These are phyloP conservation scores for Ogataea salicorniae DNA, from an alignment of 805 yeast species.

Conservation along the genomic window DNA sequence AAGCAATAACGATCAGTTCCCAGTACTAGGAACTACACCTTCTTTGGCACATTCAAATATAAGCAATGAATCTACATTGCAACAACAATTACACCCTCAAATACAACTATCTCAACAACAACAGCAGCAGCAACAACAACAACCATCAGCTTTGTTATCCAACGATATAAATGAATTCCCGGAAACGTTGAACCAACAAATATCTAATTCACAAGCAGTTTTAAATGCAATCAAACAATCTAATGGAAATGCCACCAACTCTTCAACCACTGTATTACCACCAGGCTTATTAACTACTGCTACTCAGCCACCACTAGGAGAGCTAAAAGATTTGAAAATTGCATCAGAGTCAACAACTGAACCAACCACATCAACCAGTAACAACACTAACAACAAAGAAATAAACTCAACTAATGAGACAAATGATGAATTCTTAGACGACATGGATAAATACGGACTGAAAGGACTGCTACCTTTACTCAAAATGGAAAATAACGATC, in stretches of 20 bases:
- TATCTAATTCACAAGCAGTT: conserved; percentile 22
- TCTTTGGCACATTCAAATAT: not conserved
- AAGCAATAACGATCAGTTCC: conserved; percentile 22
- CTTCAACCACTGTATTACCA: conserved; percentile 4
- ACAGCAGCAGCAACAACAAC: conserved; percentile 5
- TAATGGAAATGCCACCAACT: conserved; percentile 3
- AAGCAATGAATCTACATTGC: conserved; percentile 1
- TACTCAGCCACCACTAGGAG: conserved; percentile 1
- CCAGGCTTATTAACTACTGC: conserved; percentile 8
- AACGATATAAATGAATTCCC: conserved; percentile 4
- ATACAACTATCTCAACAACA: conserved; percentile 2
- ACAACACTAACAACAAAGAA: not conserved
- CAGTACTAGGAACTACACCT: conserved; percentile 21
- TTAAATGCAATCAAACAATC: conserved; percentile 23
- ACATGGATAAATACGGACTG: conserved; percentile 62
- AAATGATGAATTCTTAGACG: conserved; percentile 18
- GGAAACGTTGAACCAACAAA: conserved; percentile 10
- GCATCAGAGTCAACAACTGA: not conserved
- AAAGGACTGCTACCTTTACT: conserved; percentile 57
- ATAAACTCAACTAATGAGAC: not conserved
- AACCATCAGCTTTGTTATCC: conserved; percentile 4
- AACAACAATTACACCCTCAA: conserved; percentile 6
- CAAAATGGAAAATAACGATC: conserved; percentile 57
- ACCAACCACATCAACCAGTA: not conserved
- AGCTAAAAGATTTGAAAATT: not conserved